Evolutionary conservation across 305 asterid genomes (phyloP), one percentile per base, ranked within the genome.

Genomic region (Fraxinus baroniana): DNA sequence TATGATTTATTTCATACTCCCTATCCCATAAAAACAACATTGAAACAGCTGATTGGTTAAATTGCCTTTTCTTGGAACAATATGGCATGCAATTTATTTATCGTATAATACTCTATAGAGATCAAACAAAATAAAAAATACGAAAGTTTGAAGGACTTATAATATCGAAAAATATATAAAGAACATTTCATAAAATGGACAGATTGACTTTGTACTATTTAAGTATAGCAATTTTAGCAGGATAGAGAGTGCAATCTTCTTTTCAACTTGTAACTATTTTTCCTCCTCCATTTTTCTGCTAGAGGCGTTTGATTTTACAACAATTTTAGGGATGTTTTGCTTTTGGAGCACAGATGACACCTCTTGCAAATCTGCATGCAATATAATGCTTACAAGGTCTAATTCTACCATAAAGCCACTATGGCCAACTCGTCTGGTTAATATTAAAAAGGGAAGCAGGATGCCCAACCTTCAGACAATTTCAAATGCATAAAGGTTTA

Each of bases 351-450:
- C 71, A 78, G 74, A 55, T 32, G 73, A 8, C 35, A 35, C 12
- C 52, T 17, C 52, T 78, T 15, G 6, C 44, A 66, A 33, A 57
- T 35, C 33, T n/a, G 71, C 81, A 78, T 60, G 32, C 49, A 44
- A 41, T 55, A 28, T 72, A 57, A 26, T 62, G 80, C 79, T 62
- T 71, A 71, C 62, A 36, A 73, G 37, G 60, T 78, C 73, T 60
- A 64, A 78, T n/a, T 60, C 78, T 77, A 73, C 60, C 13, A 60
- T 37, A 79, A 82, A 79, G 74, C 37, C 78, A 74, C 78, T 49
- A 60, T 44, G 52, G 49, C 39, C 26, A 37, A 44, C 82, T 79
- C 15, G 13, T 78, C 28, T 78, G 41, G 68, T 78, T 28, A 37
- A 22, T n/a, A n/a, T 68, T 83, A 74, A 44, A 35, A 66, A 76